Base-by-base conservation (phyloP, 208 protist species). In the Trypanosoma cruzi region DNA sequence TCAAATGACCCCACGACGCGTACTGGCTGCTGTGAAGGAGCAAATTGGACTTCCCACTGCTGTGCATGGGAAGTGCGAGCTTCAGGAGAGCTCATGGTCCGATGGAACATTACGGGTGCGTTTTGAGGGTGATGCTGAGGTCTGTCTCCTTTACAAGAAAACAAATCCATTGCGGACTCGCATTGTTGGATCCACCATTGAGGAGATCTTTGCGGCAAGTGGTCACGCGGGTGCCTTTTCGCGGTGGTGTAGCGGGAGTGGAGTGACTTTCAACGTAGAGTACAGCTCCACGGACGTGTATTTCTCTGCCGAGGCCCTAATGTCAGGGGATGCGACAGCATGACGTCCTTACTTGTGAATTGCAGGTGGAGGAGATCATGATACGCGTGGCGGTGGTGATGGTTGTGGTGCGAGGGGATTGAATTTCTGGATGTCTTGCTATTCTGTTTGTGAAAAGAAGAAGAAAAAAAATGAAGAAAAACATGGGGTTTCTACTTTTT, bases 61-160 rank as follows among this genome's bases (percentile, higher is more conserved):
- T 5, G 40, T 48, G 13, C 44, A 59, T 20, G 28, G 29, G 16
- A 53, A 28, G 20, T 4, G 44, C 16, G 34, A 48, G 14, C 20
- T 11, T 10, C 31, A 20, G 20, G 34, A 59, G 22, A 11, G 28
- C 50, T n/a, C 28, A 20, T 40, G 46, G 18, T 37, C 55, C 6
- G 68, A 72, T 44, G 69, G 59, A 42, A 76, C 69, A 7, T 31
- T 73, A 10, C 48, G 64, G 13, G 67, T 67, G 20, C 55, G 58
- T 20, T 66, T 73, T 54, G 67, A 26, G 32, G 34, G 8, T 8
- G 36, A 10, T 2, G 64, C 57, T 13, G 69, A 75, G 53, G 78
- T 83, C 0, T 79, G 74, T 40, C 65, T 83, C 22, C 53, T 73
- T 8, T 83, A 74, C 58, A 53, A 58, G 24, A 22, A 42, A 18